Conservation (phyloP, 208 protist genomes). For the Crithidia brevicula region DNA sequence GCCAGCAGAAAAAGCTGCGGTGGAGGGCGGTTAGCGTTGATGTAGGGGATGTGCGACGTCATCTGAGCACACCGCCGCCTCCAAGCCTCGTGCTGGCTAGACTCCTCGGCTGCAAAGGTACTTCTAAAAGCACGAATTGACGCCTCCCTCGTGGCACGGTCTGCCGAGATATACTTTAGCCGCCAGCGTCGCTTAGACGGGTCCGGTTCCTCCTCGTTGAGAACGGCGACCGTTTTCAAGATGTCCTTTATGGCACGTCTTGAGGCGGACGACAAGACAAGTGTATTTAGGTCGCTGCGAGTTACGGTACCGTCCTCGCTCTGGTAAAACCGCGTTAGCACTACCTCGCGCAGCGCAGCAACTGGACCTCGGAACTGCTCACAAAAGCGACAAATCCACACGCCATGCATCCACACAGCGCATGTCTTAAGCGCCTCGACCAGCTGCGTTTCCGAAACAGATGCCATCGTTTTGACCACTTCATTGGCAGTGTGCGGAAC, state of each 20-base stretch:
- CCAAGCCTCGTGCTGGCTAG: slow-evolving; percentile 59
- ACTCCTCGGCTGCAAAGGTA: slow-evolving; percentile 47
- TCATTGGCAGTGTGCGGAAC: slow-evolving; percentile 33
- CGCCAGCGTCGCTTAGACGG: slow-evolving; percentile 68
- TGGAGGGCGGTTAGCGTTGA: slow-evolving; percentile 40
- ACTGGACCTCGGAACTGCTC: slow-evolving; percentile 62
- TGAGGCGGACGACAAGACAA: slow-evolving; percentile 42
- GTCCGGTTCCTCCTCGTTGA: slow-evolving; percentile 57
- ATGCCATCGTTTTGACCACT: slow-evolving; percentile 22
- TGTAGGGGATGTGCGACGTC: slow-evolving; percentile 46
- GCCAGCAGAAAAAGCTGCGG: slow-evolving; percentile 39
- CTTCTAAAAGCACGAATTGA: slow-evolving; percentile 32
- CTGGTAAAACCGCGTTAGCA: slow-evolving; percentile 69
- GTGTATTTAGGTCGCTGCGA: slow-evolving; percentile 63
- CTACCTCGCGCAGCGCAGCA: slow-evolving; percentile 75
- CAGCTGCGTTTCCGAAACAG: slow-evolving; percentile 35
- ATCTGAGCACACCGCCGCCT: slow-evolving; percentile 42
- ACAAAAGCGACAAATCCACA: slow-evolving; percentile 73
- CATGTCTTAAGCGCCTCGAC: slow-evolving; percentile 52
- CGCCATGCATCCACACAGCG: slow-evolving; percentile 83
- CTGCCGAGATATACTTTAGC: slow-evolving; percentile 54
- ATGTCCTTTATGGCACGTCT: slow-evolving; percentile 70
- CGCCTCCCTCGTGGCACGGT: slow-evolving; percentile 20
- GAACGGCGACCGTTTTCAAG: slow-evolving; percentile 50
- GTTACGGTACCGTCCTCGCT: slow-evolving; percentile 56